Conservation (phyloP, 768 basidiomycete genomes). For the Pisolithus tinctorius region DNA sequence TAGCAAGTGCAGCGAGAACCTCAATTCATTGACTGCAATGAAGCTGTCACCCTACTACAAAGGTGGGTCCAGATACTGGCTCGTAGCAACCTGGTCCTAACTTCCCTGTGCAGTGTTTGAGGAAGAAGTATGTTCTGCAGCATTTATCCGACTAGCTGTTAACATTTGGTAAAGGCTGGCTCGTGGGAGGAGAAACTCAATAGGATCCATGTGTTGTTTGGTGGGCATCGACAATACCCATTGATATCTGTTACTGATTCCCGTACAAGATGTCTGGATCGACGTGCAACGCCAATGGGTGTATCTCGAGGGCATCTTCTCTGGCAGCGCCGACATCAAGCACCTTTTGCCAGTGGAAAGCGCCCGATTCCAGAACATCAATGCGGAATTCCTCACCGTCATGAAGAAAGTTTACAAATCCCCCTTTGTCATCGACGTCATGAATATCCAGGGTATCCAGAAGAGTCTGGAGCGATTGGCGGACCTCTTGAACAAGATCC, state of each 20-base stretch:
- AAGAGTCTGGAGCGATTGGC: slow-evolving; percentile 96
- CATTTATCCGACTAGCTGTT: neutral
- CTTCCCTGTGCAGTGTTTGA: slow-evolving; percentile 58
- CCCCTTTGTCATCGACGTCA: slow-evolving; percentile 92
- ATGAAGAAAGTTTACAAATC: slow-evolving; percentile 99
- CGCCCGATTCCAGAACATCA: slow-evolving; percentile 98
- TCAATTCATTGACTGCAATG: slow-evolving; percentile 96
- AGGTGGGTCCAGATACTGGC: slow-evolving; percentile 38
- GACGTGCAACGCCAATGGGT: slow-evolving; percentile 99
- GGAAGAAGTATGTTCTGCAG: slow-evolving; percentile 53
- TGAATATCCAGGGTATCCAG: slow-evolving; percentile 94
- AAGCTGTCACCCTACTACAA: slow-evolving; percentile 98
- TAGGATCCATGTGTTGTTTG: slow-evolving; percentile 93
- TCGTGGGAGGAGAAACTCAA: slow-evolving; percentile 98
- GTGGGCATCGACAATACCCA: slow-evolving; percentile 33
- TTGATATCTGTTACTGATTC: neutral
- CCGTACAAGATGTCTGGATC: slow-evolving; percentile 85
- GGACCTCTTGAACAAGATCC: slow-evolving; percentile 95
- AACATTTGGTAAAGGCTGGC: slow-evolving; percentile 46
- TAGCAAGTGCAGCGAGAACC: slow-evolving; percentile 93
- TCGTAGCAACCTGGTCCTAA: neutral
- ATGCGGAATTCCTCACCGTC: slow-evolving; percentile 92
- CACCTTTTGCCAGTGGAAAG: slow-evolving; percentile 96
- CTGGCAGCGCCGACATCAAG: slow-evolving; percentile 99
- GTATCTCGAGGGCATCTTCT: slow-evolving; percentile 98